A percentile compares a stretch with the other conserved stretches of the same genome.
These are phyloP conservation scores for Podila verticillata DNA, from an alignment of 192 early-diverging fungal genomes.

Conservation along the genomic window DNA sequence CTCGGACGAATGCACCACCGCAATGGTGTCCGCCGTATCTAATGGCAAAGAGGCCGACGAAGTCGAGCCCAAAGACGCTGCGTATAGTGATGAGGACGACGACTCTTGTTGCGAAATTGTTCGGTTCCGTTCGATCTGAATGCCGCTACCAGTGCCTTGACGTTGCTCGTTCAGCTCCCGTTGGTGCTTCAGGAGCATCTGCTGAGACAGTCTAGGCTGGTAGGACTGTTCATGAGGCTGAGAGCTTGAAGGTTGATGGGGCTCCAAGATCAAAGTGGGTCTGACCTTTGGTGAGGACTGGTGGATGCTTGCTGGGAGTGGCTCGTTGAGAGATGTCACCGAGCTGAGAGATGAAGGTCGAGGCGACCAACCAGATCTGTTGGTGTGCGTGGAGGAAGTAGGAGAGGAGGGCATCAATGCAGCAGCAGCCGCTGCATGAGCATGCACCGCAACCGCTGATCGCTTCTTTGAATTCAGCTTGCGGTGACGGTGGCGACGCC, in stretches of 20 bases:
- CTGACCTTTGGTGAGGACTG: conserved; percentile 3
- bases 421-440: conserved; percentile 17
- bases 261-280: conserved; percentile 16
- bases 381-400: background rate
- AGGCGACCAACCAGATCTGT: background rate
- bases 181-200: too few species aligned
- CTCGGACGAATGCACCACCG: background rate
- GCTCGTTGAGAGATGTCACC: background rate
- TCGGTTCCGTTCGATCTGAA: too few species aligned
- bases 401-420: background rate
- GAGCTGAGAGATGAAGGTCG: background rate
- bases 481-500: conserved; percentile 16
- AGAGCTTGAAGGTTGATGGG: conserved; percentile 21
- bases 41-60: background rate
- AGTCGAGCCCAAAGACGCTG: background rate
- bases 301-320: background rate
- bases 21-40: background rate
- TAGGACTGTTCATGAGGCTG: background rate
- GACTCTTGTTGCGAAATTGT: too few species aligned
- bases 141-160: too few species aligned
- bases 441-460: background rate
- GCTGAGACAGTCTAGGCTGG: too few species aligned
- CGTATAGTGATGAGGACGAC: too few species aligned
- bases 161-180: too few species aligned
- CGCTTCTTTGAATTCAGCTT: conserved; percentile 2